Evolutionary conservation across 1,284 basidiomycete species (phyloP).

Genomic region (Singerocomus rubriflavus): DNA sequence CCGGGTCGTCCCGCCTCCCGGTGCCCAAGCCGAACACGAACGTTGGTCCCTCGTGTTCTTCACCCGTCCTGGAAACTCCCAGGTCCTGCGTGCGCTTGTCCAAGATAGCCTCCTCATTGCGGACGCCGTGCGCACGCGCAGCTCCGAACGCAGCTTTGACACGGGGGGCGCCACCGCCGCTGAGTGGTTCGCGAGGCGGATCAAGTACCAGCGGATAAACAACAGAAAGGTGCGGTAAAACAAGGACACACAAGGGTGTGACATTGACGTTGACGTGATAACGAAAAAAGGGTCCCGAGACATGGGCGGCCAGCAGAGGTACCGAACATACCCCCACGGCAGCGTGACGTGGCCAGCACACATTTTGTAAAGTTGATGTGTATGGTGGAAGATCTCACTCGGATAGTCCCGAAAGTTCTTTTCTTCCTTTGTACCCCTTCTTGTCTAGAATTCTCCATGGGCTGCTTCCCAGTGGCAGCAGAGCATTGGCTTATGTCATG

Average conservation of each 20-base stretch:
- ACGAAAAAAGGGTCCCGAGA: conserved; percentile 33
- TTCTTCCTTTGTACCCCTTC: too few relatives aligned
- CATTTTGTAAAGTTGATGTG: too few relatives aligned
- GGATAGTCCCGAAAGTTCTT: too few relatives aligned
- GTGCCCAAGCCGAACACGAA: conserved; percentile 41
- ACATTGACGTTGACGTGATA: background rate
- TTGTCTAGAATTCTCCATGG: too few relatives aligned
- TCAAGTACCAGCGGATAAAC: conserved; percentile 43
- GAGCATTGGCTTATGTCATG: too few relatives aligned
- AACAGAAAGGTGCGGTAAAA: conserved; percentile 39
- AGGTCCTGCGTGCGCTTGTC: conserved; percentile 44
- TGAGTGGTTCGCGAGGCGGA: conserved; percentile 48
- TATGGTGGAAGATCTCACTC: too few relatives aligned
- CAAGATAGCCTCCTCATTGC: conserved; percentile 49
- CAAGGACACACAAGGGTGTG: too few relatives aligned
- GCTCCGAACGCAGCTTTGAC: conserved; percentile 34
- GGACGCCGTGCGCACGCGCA: conserved; percentile 34
- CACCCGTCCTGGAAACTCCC: conserved; percentile 53
- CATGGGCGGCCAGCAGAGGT: conserved; percentile 35
- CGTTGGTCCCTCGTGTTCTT: conserved; percentile 66
- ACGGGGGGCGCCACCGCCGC: conserved; percentile 40
- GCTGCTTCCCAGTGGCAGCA: too few relatives aligned
- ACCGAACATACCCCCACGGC: conserved; percentile 32
- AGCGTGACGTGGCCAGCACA: conserved; percentile 4
- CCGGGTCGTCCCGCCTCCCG: conserved; percentile 48